Base-by-base conservation (phyloP, 352 stramenopile genomes). In the Paralagenidium karlingii region DNA sequence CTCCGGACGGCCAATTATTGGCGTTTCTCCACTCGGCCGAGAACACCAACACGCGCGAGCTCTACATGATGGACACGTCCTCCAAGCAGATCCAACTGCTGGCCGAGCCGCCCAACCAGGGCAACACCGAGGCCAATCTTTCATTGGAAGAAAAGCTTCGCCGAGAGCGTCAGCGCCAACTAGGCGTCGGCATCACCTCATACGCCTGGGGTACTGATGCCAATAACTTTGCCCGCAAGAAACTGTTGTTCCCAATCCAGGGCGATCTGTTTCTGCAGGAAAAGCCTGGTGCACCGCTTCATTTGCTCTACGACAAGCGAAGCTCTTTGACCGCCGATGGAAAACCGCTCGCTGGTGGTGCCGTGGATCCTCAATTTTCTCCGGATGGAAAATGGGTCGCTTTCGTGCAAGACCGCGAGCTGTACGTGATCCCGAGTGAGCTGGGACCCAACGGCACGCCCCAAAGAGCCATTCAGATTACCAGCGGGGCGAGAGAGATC, bases 221-320 rank as follows among this genome's bases (percentile, higher is more conserved):
- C 9, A 55, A 75, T 26, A 63, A 61, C 26, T 3, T 16, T 3
- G 19, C 30, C 16, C 19, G 16, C 19, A 61, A 89, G 36, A 60
- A 80, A 19, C 66, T 97, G 26, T 47, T 97, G 27, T 91, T 96
- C 52, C 87, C 88, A 33, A 75, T 94, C 25, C 68, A 93, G 50
- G 93, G 93, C 27, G 92, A 93, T 51, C 48, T 98, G 25, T 98
- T 94, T 58, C 55, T 97, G 13, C 91, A 98, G 63, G 87, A 97
- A 48, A 36, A 65, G 24, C 63, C 66, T 0, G 67, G 65, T n/a
- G 74, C 63, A 0, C 60, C 66, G 39, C 48, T 93, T 8, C 59
- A 73, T 37, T 48, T 94, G 41, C 63, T 95, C 16, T 95, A 94
- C 41, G 78, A 95, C 51, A 95, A 94, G 49, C 62, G 51, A 13